phyloP scores from a whole-genome alignment of 768 basidiomycete genomes.

The Fibroporia radiculosa region DNA sequence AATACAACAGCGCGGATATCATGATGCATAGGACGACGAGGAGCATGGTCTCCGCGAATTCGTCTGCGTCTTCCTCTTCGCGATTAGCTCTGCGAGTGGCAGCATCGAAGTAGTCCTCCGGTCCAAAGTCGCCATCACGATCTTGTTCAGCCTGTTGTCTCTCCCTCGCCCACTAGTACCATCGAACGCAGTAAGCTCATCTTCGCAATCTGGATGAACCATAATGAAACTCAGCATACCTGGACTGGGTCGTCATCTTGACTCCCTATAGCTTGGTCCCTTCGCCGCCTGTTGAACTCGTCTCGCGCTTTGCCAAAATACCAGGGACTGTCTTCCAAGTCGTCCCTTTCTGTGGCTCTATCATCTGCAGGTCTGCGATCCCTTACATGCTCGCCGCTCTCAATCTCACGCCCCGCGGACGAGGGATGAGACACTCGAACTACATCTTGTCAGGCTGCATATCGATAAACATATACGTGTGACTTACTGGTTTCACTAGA shows the following conservation, averaged over 20 bases:
- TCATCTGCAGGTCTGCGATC: slow-evolving; percentile 3
- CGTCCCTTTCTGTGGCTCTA: slow-evolving; percentile 15
- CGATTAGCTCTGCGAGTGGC: slow-evolving; percentile 48
- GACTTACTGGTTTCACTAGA: slow-evolving; percentile 37
- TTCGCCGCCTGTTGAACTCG: slow-evolving; percentile 57
- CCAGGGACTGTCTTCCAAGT: slow-evolving; percentile 41
- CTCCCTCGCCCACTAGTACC: slow-evolving; percentile 65
- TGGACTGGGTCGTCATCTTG: slow-evolving; percentile 71
- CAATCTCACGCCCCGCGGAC: slow-evolving; percentile 14
- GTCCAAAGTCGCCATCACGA: slow-evolving; percentile 65
- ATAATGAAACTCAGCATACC: slow-evolving; percentile 27
- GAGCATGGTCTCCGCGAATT: slow-evolving; percentile 74
- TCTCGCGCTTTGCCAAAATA: slow-evolving; percentile 79
- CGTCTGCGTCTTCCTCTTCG: slow-evolving; percentile 58
- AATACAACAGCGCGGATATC: slow-evolving; percentile 69
- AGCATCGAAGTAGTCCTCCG: slow-evolving; percentile 79
- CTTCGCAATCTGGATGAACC: background rate
- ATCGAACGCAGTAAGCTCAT: background rate
- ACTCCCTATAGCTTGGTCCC: slow-evolving; percentile 18
- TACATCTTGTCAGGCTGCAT: background rate
- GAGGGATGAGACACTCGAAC: slow-evolving; percentile 12
- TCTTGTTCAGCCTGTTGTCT: slow-evolving; percentile 65
- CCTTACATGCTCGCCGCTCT: slow-evolving; percentile 7
- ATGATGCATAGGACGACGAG: slow-evolving; percentile 65
- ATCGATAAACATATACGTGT: background rate